These are phyloP conservation scores for Ottelia alismoides DNA, from an alignment of 106 monocot species.

Conservation along the genomic window DNA sequence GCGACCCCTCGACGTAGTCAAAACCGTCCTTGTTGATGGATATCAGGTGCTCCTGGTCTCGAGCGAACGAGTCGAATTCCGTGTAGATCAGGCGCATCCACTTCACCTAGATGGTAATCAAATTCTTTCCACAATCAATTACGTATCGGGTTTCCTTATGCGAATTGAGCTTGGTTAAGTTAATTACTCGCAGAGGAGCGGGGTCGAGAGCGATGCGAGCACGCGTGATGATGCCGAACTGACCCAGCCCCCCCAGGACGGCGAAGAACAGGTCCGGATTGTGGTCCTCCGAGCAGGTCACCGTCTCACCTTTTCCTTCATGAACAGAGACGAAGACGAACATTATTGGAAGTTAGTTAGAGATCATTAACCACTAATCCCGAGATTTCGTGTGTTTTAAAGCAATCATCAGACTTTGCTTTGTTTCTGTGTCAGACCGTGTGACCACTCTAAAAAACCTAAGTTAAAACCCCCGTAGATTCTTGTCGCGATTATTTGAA, in stretches of 20 bases:
- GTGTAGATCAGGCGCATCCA: slow-evolving; percentile 32
- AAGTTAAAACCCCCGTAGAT: too few species aligned
- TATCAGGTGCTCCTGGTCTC: slow-evolving; percentile 31
- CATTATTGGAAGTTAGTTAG: not conserved
- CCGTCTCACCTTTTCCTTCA: slow-evolving; percentile 50
- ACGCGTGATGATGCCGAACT: slow-evolving; percentile 82
- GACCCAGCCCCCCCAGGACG: slow-evolving; percentile 68
- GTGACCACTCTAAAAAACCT: too few species aligned
- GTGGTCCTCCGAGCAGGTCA: slow-evolving; percentile 36
- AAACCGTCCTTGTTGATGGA: slow-evolving; percentile 2
- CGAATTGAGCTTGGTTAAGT: too few species aligned
- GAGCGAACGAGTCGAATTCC: slow-evolving; percentile 16
- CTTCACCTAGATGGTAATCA: slow-evolving; percentile 12
- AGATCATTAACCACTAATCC: not conserved
- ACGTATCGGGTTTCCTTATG: too few species aligned
- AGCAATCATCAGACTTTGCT: too few species aligned
- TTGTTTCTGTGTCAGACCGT: too few species aligned
- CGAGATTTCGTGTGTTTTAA: too few species aligned
- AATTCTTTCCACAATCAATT: too few species aligned
- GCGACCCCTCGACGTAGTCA: slow-evolving; percentile 25
- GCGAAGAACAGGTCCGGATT: slow-evolving; percentile 51
- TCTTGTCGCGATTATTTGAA: too few species aligned
- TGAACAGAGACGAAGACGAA: not conserved
- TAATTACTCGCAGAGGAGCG: slow-evolving; percentile 19
- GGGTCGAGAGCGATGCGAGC: slow-evolving; percentile 40